These are phyloP conservation scores for Leucogyrophana mollusca DNA, from an alignment of 768 basidiomycete species.

Conservation along the genomic window DNA sequence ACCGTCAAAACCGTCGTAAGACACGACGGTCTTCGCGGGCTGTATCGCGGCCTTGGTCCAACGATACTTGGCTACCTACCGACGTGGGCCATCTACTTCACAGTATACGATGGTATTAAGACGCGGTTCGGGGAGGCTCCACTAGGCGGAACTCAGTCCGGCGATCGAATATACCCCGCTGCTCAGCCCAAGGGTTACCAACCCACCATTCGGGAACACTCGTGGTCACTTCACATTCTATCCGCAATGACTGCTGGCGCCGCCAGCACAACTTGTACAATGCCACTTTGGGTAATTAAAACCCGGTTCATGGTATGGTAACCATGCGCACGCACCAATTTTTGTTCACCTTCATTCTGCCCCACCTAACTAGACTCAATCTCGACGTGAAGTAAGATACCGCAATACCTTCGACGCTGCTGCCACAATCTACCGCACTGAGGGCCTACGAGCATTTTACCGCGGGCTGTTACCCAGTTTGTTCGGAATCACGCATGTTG, in stretches of 20 bases:
- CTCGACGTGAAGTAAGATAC: conserved; percentile 74
- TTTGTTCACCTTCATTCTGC: neutral
- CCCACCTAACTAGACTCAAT: conserved; percentile 65
- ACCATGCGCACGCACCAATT: conserved; percentile 11
- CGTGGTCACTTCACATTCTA: conserved; percentile 85
- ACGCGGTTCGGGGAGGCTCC: conserved; percentile 70
- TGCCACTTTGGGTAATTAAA: conserved; percentile 98
- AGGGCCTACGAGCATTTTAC: conserved; percentile 89
- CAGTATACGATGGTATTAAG: conserved; percentile 97
- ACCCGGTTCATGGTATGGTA: conserved; percentile 92
- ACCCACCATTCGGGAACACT: conserved; percentile 74
- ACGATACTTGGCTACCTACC: conserved; percentile 96
- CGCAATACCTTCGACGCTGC: conserved; percentile 90
- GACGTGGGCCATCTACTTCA: conserved; percentile 99
- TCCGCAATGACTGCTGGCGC: conserved; percentile 98
- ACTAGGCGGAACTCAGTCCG: conserved; percentile 33
- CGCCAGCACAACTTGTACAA: conserved; percentile 89
- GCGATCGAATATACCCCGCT: conserved; percentile 70
- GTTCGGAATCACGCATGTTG: conserved; percentile 91
- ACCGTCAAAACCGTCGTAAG: conserved; percentile 55
- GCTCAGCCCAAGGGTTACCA: conserved; percentile 86
- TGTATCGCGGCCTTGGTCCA: conserved; percentile 97
- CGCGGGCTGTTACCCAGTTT: conserved; percentile 91
- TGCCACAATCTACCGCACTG: conserved; percentile 82
- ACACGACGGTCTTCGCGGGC: conserved; percentile 78